These are phyloP conservation scores for Erysimum cheiri DNA, from an alignment of 441 rosid genomes.

Conservation along the genomic window DNA sequence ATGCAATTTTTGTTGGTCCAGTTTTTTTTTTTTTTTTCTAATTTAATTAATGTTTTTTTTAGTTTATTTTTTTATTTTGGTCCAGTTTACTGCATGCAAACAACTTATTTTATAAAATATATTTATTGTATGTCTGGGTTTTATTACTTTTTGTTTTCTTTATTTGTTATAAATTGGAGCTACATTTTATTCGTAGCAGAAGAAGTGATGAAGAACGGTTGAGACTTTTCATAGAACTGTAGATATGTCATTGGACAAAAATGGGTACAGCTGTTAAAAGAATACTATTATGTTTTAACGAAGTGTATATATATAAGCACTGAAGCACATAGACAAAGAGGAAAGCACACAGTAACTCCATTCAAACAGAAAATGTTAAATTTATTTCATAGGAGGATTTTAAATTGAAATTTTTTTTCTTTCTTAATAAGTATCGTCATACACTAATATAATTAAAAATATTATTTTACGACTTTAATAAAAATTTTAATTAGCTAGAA, in stretches of 20 bases:
- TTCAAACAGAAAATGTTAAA: neutral
- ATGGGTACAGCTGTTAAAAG: slow-evolving; percentile 40
- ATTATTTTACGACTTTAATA: no score
- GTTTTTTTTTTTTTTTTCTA: no score
- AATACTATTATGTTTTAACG: neutral
- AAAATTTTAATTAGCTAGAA: neutral
- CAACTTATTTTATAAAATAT: neutral
- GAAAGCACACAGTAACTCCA: slow-evolving; percentile 24
- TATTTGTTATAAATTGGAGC: slow-evolving; percentile 16
- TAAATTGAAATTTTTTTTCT: neutral
- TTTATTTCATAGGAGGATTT: neutral
- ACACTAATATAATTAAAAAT: no score
- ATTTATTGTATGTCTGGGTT: slow-evolving; percentile 11
- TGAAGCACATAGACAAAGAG: no score
- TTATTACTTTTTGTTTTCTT: neutral
- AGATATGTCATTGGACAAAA: slow-evolving; percentile 34
- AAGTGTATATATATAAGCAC: no score
- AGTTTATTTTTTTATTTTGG: neutral
- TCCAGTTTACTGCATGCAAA: slow-evolving; percentile 4
- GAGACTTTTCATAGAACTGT: slow-evolving; percentile 37
- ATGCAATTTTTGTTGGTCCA: no score
- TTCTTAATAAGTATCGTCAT: neutral
- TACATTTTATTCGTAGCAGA: slow-evolving; percentile 30
- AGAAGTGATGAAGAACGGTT: slow-evolving; percentile 26
- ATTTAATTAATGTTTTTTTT: no score